These are phyloP conservation scores for Lasiodiplodia citricola DNA, from an alignment of 2,329 filamentous ascomycete genomes.

Conservation along the genomic window DNA sequence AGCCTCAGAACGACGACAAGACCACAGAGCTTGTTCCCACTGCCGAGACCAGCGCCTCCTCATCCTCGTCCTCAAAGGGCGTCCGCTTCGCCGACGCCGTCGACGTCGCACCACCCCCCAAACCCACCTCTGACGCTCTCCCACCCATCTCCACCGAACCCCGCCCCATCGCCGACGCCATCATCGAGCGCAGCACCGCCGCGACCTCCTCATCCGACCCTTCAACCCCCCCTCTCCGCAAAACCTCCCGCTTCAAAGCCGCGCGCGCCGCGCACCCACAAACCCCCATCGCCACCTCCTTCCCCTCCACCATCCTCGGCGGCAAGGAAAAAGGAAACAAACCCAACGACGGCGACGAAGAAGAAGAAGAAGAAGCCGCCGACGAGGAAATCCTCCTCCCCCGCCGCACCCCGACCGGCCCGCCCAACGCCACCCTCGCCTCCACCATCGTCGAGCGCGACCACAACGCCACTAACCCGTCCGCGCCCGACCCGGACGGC, in stretches of 20 bases:
- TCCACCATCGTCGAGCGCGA: slow-evolving; percentile 62
- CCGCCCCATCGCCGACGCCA: slow-evolving; percentile 39
- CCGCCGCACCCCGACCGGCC: slow-evolving; percentile 44
- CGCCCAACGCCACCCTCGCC: slow-evolving; percentile 61
- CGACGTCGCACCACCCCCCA: slow-evolving; percentile 67
- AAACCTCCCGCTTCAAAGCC: slow-evolving; percentile 50
- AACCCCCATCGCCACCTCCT: background rate
- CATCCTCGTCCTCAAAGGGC: slow-evolving; percentile 59
- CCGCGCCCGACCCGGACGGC: slow-evolving; percentile 45
- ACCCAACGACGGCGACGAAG: background rate
- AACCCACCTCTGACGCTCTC: background rate
- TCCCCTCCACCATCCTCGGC: background rate
- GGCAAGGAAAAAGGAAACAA: background rate
- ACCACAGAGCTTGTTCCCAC: slow-evolving; percentile 43
- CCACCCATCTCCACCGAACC: slow-evolving; percentile 15
- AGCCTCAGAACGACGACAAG: slow-evolving; percentile 28
- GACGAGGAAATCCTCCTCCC: slow-evolving; percentile 26
- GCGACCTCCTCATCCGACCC: slow-evolving; percentile 12
- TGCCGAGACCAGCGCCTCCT: slow-evolving; percentile 28
- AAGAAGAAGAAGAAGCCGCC: slow-evolving; percentile 19
- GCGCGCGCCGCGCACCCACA: slow-evolving; percentile 30
- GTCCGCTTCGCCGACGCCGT: slow-evolving; percentile 80
- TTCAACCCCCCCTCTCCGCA: slow-evolving; percentile 29
- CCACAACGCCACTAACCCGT: slow-evolving; percentile 32
- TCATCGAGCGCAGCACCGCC: slow-evolving; percentile 39